Percentiles rank a stretch among this genome's conserved stretches.
Evolutionary conservation across 805 yeast genomes (phyloP).

Genomic region (Zygosaccharomyces pseudorouxii): DNA sequence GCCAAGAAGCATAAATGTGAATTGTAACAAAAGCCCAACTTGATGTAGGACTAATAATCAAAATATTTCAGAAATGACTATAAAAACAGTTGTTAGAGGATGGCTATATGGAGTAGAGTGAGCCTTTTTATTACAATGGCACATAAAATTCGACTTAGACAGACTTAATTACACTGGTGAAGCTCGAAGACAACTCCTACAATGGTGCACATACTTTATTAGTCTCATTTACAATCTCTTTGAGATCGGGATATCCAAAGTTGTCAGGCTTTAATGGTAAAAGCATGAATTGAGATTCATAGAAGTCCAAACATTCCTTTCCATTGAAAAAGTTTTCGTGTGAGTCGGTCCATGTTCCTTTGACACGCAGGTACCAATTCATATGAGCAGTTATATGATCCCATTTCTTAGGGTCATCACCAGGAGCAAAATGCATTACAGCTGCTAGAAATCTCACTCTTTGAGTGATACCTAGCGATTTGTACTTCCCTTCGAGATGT

Average conservation of each 20-base stretch:
- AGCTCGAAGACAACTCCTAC: no score
- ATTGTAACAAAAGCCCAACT: no score
- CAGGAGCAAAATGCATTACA: neutral
- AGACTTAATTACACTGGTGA: no score
- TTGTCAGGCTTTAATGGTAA: neutral
- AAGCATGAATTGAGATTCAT: neutral
- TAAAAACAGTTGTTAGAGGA: no score
- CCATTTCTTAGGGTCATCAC: slow-evolving; percentile 1
- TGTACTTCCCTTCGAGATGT: neutral
- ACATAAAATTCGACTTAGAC: no score
- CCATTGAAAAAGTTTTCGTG: slow-evolving; percentile 1
- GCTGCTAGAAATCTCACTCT: neutral
- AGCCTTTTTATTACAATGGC: no score
- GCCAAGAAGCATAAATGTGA: no score
- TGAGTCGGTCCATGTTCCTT: neutral
- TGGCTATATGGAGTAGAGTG: no score
- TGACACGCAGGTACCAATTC: neutral
- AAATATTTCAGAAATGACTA: no score
- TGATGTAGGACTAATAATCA: no score
- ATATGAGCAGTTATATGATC: neutral
- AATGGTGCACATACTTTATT: no score
- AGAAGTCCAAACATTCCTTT: slow-evolving; percentile 2
- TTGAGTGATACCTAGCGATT: neutral
- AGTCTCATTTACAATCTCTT: neutral
- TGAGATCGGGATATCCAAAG: neutral